These are phyloP conservation scores for Nasturtium officinale DNA, from an alignment of 345 rosid species.

Conservation along the genomic window DNA sequence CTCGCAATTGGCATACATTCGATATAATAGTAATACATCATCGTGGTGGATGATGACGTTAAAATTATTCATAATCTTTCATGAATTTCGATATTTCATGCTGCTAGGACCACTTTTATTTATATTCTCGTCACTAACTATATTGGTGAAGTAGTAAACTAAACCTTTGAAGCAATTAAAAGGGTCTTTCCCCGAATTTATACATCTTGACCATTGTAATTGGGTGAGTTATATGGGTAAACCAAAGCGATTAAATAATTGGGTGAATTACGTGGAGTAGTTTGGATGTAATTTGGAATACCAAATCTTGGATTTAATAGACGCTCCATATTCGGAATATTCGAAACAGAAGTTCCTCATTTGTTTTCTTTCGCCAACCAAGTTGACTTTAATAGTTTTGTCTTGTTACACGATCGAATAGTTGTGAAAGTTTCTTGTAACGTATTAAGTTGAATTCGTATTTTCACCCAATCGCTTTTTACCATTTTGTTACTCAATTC, in stretches of 20 bases:
- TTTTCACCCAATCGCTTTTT: background rate
- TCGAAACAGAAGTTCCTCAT: conserved; percentile 10
- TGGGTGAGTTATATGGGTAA: background rate
- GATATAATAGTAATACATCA: background rate
- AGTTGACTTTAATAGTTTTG: conserved; percentile 22
- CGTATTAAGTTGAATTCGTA: background rate
- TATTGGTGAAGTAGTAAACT: background rate
- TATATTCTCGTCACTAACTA: conserved; percentile 19
- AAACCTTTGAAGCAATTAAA: conserved; percentile 18
- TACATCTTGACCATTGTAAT: background rate
- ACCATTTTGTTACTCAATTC: background rate
- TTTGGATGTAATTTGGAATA: background rate
- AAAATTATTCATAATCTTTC: background rate
- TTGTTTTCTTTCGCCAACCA: conserved; percentile 4
- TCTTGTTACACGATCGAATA: conserved; percentile 19
- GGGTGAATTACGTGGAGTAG: no score
- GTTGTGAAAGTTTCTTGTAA: conserved; percentile 11
- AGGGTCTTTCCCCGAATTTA: background rate
- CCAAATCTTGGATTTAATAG: background rate
- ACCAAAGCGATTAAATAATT: background rate
- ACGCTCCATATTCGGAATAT: conserved; percentile 13
- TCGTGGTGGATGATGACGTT: conserved; percentile 27
- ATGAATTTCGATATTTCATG: background rate
- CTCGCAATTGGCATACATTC: conserved; percentile 8
- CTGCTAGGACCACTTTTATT: background rate